phyloP scores from a whole-genome alignment of 768 basidiomycete genomes.

The Termitomyces sp. region DNA sequence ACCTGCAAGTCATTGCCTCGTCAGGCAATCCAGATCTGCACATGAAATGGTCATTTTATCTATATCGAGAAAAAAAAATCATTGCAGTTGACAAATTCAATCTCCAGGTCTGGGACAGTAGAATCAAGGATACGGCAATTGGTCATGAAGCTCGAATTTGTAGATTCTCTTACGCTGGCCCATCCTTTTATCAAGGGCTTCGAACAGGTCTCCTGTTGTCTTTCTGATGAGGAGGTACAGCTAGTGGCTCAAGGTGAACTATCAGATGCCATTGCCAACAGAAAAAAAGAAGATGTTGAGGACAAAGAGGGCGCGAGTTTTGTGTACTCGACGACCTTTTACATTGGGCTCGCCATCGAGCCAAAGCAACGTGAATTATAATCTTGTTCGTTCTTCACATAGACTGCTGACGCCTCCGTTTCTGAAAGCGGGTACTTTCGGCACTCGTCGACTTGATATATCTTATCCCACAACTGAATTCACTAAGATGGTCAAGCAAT shows the following conservation, averaged over 20 bases:
- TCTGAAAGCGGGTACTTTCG: constrained; percentile 62
- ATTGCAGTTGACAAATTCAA: neutral
- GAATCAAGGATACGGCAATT: constrained; percentile 94
- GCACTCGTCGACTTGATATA: constrained; percentile 85
- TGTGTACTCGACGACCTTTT: constrained; percentile 97
- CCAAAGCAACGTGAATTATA: constrained; percentile 74
- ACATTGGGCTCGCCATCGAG: constrained; percentile 90
- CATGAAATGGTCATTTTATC: constrained; percentile 75
- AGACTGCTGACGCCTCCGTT: constrained; percentile 1
- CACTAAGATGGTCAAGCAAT: constrained; percentile 86
- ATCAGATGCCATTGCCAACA: constrained; percentile 60
- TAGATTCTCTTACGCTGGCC: constrained; percentile 84
- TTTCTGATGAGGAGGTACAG: constrained; percentile 82
- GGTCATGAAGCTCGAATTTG: constrained; percentile 96
- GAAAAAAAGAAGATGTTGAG: constrained; percentile 75
- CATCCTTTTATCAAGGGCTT: constrained; percentile 97
- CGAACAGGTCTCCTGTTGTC: constrained; percentile 79
- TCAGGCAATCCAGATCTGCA: constrained; percentile 81
- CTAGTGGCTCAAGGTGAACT: constrained; percentile 86
- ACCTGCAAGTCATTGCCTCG: constrained; percentile 92
- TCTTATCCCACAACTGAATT: constrained; percentile 97
- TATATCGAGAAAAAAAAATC: neutral
- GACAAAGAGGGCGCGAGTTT: constrained; percentile 68
- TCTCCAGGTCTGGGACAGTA: constrained; percentile 79
- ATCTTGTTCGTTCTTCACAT: constrained; percentile 6